Evolutionary conservation across 768 basidiomycete species (phyloP).

Genomic region (Mycena crocata): DNA sequence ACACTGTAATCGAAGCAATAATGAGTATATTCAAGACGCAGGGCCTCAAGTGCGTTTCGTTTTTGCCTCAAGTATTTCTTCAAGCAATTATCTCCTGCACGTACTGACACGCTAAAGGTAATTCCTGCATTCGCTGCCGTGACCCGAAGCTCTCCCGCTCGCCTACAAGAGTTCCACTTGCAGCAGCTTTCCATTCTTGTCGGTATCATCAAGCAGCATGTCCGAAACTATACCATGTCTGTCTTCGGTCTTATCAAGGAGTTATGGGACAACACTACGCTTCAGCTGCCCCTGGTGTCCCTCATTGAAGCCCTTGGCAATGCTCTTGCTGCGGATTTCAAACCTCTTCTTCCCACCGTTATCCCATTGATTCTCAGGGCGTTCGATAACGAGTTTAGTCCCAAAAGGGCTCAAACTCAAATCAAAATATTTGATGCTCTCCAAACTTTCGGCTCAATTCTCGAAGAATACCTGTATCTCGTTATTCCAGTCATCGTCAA

Average conservation of each 20-base stretch:
- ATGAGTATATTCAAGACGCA: conserved; percentile 99
- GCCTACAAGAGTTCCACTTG: conserved; percentile 92
- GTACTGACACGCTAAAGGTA: conserved; percentile 62
- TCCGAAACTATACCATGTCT: conserved; percentile 90
- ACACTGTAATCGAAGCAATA: conserved; percentile 95
- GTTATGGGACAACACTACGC: conserved; percentile 85
- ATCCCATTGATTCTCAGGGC: conserved; percentile 91
- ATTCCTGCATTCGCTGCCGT: conserved; percentile 95
- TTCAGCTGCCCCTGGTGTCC: conserved; percentile 93
- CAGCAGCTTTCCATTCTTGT: conserved; percentile 96
- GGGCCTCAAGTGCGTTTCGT: conserved; percentile 94
- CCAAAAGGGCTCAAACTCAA: conserved; percentile 81
- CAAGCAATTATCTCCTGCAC: conserved; percentile 8
- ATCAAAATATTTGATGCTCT: conserved; percentile 96
- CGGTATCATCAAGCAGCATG: conserved; percentile 96
- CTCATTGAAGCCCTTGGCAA: conserved; percentile 93
- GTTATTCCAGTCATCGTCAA: conserved; percentile 95
- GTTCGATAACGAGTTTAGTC: conserved; percentile 88
- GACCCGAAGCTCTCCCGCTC: conserved; percentile 82
- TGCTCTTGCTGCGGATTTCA: conserved; percentile 96
- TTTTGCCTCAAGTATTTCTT: conserved; percentile 84
- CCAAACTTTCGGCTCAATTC: conserved; percentile 93
- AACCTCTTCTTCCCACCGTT: conserved; percentile 92
- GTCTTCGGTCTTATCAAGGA: conserved; percentile 89
- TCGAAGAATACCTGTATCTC: conserved; percentile 97